Evolutionary conservation across 2,329 filamentous ascomycete genomes (phyloP).

Genomic region (Aspergillus felis): DNA sequence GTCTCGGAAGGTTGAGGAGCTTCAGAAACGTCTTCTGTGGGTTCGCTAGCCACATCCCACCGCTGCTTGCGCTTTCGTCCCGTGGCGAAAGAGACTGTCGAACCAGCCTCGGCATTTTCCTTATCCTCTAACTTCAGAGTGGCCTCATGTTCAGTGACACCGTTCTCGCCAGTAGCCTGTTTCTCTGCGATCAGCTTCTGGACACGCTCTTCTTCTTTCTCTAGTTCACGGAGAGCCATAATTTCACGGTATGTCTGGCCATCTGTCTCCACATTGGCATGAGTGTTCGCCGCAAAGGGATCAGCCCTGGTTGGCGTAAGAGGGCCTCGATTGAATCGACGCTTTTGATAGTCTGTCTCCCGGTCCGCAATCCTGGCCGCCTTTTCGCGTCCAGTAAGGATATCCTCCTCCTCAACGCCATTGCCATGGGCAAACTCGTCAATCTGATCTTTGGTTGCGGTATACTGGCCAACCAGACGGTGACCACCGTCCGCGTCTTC

Average conservation of each 20-base stretch:
- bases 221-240: conserved; percentile 85
- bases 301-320: conserved; percentile 83
- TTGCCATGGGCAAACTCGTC: conserved; percentile 85
- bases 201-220: conserved; percentile 89
- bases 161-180: conserved; percentile 58
- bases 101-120: conserved; percentile 67
- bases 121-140: conserved; percentile 70
- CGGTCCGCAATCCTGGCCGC: conserved; percentile 86
- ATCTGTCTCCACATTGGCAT: conserved; percentile 63
- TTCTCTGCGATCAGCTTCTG: conserved; percentile 74
- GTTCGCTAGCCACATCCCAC: conserved; percentile 76
- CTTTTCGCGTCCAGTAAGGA: conserved; percentile 79
- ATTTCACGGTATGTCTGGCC: conserved; percentile 82
- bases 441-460: conserved; percentile 84
- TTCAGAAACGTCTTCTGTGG: conserved; percentile 47
- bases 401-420: conserved; percentile 88
- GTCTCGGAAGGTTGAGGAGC: conserved; percentile 50
- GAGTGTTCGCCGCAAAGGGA: conserved; percentile 73
- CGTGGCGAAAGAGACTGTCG: conserved; percentile 59
- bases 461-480: conserved; percentile 90
- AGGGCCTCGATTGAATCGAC: conserved; percentile 75
- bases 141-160: conserved; percentile 63
- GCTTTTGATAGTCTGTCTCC: conserved; percentile 97
- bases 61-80: conserved; percentile 86
- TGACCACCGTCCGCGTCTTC: conserved; percentile 71